These are phyloP conservation scores for Eragrostis curvula DNA, from an alignment of 176 grass and related monocot genomes.

Conservation along the genomic window DNA sequence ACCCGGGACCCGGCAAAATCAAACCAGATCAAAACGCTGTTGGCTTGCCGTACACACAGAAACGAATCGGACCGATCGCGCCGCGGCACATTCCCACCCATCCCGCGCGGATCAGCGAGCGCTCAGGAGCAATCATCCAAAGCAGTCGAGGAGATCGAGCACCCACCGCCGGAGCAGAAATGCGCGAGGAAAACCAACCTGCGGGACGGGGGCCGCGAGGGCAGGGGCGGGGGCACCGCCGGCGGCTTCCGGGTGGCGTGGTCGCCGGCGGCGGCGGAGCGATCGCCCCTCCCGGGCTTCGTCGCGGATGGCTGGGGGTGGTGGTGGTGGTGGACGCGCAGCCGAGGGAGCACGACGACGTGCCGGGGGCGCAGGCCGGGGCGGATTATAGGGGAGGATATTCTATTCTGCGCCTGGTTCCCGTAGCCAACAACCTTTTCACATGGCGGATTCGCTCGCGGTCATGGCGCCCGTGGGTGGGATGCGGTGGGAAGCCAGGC, in stretches of 20 bases:
- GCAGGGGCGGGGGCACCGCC: slow-evolving; percentile 33
- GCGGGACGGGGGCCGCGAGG: background rate
- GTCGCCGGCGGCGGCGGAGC: slow-evolving; percentile 57
- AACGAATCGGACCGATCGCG: background rate
- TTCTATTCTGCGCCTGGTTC: slow-evolving; percentile 4
- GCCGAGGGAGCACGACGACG: background rate
- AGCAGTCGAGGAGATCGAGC: background rate
- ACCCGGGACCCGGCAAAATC: background rate
- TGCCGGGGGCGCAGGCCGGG: background rate
- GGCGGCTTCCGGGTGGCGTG: slow-evolving; percentile 31
- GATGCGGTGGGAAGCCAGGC: no score
- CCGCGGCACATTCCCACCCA: background rate
- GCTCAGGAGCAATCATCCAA: background rate
- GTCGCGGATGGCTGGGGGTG: slow-evolving; percentile 26
- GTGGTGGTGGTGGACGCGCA: slow-evolving; percentile 11
- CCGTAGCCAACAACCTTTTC: background rate
- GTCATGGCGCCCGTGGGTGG: no score
- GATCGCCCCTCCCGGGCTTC: slow-evolving; percentile 43
- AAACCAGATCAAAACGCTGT: slow-evolving; percentile 10
- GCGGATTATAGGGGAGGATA: slow-evolving; percentile 1
- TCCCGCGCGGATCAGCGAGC: background rate
- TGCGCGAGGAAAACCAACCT: slow-evolving; percentile 32
- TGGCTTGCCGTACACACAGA: background rate
- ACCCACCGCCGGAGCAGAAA: background rate
- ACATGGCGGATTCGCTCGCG: background rate